phyloP scores from a whole-genome alignment of 2,329 filamentous ascomycete genomes.

The Fusarium proliferatum region DNA sequence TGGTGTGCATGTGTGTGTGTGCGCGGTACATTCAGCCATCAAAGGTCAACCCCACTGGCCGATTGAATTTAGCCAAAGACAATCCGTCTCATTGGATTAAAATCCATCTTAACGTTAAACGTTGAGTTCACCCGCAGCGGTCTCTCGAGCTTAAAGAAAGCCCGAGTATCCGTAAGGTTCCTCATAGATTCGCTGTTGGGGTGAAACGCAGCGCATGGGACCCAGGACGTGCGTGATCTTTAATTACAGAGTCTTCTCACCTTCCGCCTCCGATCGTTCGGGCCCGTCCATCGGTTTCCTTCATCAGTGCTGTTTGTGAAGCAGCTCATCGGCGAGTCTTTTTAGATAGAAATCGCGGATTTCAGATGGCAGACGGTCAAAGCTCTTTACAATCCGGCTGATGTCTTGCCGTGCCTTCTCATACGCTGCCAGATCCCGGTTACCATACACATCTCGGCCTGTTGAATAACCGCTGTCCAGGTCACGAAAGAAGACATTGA shows the following conservation, averaged over 20 bases:
- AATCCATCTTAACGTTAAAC: neutral
- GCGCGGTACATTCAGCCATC: neutral
- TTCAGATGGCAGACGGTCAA: slow-evolving; percentile 72
- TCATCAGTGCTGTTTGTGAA: slow-evolving; percentile 29
- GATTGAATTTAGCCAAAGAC: slow-evolving; percentile 13
- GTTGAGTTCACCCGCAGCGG: neutral
- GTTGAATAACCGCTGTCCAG: slow-evolving; percentile 74
- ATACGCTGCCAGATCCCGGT: slow-evolving; percentile 85
- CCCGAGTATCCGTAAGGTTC: neutral
- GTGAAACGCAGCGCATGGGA: slow-evolving; percentile 1
- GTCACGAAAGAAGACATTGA: slow-evolving; percentile 91
- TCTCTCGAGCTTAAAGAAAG: neutral
- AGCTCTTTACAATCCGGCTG: slow-evolving; percentile 71
- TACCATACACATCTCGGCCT: slow-evolving; percentile 88
- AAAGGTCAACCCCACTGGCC: neutral
- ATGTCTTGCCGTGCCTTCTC: slow-evolving; percentile 83
- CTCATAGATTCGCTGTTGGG: neutral
- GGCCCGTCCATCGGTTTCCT: neutral
- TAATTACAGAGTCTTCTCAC: neutral
- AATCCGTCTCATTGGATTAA: neutral
- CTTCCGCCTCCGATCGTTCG: neutral
- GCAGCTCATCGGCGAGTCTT: slow-evolving; percentile 76
- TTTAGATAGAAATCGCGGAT: slow-evolving; percentile 80
- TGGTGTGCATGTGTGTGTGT: neutral
- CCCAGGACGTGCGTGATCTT: neutral